Base-by-base conservation (phyloP, 495 filamentous ascomycete species). In the Neurospora hispaniola region DNA sequence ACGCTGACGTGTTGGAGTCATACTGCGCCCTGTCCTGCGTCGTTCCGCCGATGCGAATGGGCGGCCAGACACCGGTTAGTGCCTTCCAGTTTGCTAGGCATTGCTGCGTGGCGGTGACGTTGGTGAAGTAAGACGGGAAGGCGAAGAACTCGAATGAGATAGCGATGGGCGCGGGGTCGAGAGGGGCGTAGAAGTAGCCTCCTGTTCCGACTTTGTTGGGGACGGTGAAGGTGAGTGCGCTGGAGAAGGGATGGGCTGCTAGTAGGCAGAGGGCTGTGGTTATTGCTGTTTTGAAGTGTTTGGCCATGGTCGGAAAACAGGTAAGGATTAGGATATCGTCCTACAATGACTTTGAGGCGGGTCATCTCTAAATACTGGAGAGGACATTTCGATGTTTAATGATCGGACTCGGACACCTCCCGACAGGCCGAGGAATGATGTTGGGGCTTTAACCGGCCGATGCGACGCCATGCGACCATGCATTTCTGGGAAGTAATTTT, bases 111-210 rank as follows among this genome's bases (percentile, higher is more conserved):
- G 84, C 80, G 2, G 80, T 84, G 11, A 89, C 86, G 71, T 88
- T 85, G 44, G 80, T 83, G 71, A 89, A 84, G 76, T 89, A 90
- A 0, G 82, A 85, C 0, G 88, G 88, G 70, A 89, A 89, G 0
- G 87, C 81, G 73, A 90, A 89, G 78, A 89, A 89, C 71, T 89
- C 87, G 70, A 89, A 84, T 80, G 87, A 89, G 66, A 89, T 81
- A 12, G 87, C 87, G 31, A 88, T 80, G 0, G 87, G 87, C 0
- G 88, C 78, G 23, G 82, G 81, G 69, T 86, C 83, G 39, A 86
- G 77, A 16, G 81, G 75, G 4, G 81, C 77, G 71, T 83, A 82
- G 46, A 69, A 75, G 42, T 78, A 80, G 3, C 73, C 76, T 18
- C 77, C 79, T 0, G 75, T 76, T 8, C 79, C 78, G 27, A 73